Evolutionary conservation across 805 yeast genomes (phyloP).

Genomic region (Teunomyces atbi): DNA sequence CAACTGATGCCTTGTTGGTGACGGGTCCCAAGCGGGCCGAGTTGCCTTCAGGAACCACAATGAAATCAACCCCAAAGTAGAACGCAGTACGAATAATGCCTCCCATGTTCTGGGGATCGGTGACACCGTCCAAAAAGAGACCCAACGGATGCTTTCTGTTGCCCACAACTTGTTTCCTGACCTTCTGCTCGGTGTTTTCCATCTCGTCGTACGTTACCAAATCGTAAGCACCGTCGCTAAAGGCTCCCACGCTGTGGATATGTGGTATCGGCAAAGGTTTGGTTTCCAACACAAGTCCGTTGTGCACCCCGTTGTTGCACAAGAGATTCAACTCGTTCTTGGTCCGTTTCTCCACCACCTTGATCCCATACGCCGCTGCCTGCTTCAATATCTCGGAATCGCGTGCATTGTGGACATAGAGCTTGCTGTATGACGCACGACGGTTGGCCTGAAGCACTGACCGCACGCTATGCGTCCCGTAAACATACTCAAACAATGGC

Average conservation of each 20-base stretch:
- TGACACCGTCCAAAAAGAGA: slow-evolving; percentile 70
- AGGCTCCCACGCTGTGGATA: slow-evolving; percentile 22
- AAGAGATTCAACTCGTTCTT: slow-evolving; percentile 58
- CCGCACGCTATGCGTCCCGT: slow-evolving; percentile 71
- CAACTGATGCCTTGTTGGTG: slow-evolving; percentile 78
- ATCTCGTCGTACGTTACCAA: slow-evolving; percentile 17
- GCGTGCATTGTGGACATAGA: slow-evolving; percentile 47
- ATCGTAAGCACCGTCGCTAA: slow-evolving; percentile 16
- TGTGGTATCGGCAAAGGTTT: slow-evolving; percentile 45
- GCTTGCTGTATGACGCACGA: slow-evolving; percentile 50
- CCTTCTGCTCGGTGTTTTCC: slow-evolving; percentile 11
- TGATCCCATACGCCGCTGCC: slow-evolving; percentile 43
- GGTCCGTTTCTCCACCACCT: slow-evolving; percentile 31
- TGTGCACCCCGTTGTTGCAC: slow-evolving; percentile 72
- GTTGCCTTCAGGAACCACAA: slow-evolving; percentile 65
- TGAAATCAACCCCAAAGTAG: slow-evolving; percentile 78
- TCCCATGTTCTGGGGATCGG: slow-evolving; percentile 87
- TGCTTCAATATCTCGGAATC: slow-evolving; percentile 44
- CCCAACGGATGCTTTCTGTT: slow-evolving; percentile 56
- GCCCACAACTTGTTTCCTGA: slow-evolving; percentile 12
- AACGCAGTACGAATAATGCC: slow-evolving; percentile 78
- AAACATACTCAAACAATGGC: slow-evolving; percentile 54
- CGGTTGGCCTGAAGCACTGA: slow-evolving; percentile 63
- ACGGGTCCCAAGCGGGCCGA: slow-evolving; percentile 75
- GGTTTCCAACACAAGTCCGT: slow-evolving; percentile 73